A percentile compares a stretch with the other conserved stretches of the same genome.
Conservation (phyloP, 345 rosid genomes). For the Eucalyptus curtisii region DNA sequence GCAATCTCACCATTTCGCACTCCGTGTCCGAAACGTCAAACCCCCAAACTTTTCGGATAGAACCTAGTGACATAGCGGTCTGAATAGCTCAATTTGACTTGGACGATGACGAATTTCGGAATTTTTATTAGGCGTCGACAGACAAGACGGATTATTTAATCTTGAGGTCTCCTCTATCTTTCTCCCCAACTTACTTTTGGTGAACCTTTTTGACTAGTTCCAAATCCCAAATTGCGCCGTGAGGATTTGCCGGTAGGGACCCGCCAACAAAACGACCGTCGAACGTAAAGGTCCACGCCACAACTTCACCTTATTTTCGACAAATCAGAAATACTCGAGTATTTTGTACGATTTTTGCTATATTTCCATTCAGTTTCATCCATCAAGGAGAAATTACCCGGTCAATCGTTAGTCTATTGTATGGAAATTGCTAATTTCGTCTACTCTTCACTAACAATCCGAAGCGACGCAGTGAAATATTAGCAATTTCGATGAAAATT, state of each 20-base stretch:
- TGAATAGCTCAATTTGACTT: neutral
- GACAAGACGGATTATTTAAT: neutral
- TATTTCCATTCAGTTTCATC: neutral
- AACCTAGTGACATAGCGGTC: neutral
- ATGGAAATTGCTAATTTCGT: neutral
- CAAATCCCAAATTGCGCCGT: neutral
- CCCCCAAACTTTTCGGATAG: neutral
- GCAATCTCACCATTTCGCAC: neutral
- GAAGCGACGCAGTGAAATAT: too few relatives aligned
- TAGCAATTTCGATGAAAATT: neutral
- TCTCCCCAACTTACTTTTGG: neutral
- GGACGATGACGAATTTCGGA: neutral
- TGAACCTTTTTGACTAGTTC: neutral
- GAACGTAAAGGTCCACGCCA: neutral
- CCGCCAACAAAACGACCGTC: neutral
- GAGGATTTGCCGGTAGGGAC: neutral
- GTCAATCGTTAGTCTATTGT: neutral
- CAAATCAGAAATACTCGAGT: neutral
- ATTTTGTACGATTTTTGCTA: neutral
- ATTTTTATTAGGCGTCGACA: neutral
- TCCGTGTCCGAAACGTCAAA: neutral
- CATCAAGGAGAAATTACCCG: neutral
- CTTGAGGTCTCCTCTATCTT: neutral
- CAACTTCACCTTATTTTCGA: neutral
- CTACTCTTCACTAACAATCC: too few relatives aligned